Evolutionary conservation across 2,329 filamentous ascomycete species (phyloP).

Genomic region (Lojkania enalia): DNA sequence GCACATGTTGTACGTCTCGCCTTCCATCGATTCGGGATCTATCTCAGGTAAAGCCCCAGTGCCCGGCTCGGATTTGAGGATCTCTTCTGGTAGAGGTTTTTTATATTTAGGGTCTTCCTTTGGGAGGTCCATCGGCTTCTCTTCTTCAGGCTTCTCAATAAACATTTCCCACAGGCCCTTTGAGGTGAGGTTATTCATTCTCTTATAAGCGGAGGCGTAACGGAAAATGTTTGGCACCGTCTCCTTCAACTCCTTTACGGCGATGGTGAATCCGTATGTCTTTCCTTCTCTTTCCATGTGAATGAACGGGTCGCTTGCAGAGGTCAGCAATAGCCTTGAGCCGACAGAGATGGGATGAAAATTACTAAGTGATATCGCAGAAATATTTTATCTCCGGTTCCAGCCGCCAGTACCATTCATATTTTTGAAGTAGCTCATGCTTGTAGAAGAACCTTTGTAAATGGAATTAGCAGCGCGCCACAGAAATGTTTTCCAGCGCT

Average conservation of each 20-base stretch:
- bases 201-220: slow-evolving; percentile 97
- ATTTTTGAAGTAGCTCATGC: slow-evolving; percentile 90
- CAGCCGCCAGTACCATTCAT: slow-evolving; percentile 99
- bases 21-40: slow-evolving; percentile 92
- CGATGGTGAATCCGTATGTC: slow-evolving; percentile 98
- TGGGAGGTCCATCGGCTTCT: slow-evolving; percentile 56
- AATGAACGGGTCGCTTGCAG: slow-evolving; percentile 81
- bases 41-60: slow-evolving; percentile 74
- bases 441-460: slow-evolving; percentile 85
- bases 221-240: slow-evolving; percentile 98
- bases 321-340: slow-evolving; percentile 35
- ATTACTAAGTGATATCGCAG: slow-evolving; percentile 97
- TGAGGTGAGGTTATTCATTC: slow-evolving; percentile 84
- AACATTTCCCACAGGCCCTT: slow-evolving; percentile 99
- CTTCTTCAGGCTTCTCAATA: slow-evolving; percentile 71
- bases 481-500: slow-evolving; percentile 33
- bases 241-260: slow-evolving; percentile 95
- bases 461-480: slow-evolving; percentile 18
- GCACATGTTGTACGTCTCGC: slow-evolving; percentile 99
- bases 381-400: slow-evolving; percentile 99
- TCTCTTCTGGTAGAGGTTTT: slow-evolving; percentile 75
- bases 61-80: slow-evolving; percentile 74
- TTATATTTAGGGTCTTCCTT: slow-evolving; percentile 68
- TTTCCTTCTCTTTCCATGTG: slow-evolving; percentile 95
- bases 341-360: slow-evolving; percentile 16